Percentiles rank a stretch among this genome's conserved stretches.
Evolutionary conservation across 306 rosid species (phyloP).

Genomic region (Heteromeles arbutifolia): DNA sequence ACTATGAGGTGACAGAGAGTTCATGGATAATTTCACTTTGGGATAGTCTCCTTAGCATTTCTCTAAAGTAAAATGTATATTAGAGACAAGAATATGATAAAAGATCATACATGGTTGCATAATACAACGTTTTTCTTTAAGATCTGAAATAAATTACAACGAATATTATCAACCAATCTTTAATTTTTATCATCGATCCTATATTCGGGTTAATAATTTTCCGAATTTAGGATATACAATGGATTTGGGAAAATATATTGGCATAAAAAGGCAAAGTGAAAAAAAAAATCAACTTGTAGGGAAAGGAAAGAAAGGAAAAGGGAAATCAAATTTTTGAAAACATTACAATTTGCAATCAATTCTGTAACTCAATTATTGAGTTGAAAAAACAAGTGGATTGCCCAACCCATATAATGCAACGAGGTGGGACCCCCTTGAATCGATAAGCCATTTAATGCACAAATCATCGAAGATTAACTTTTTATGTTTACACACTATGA

Average conservation of each 20-base stretch:
- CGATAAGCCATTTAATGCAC: conserved; percentile 46
- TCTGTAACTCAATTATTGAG: conserved; percentile 56
- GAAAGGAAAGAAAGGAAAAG: not conserved
- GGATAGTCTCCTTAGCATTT: too few species aligned
- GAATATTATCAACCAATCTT: too few species aligned
- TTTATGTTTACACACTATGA: not conserved
- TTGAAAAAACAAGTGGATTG: conserved; percentile 35
- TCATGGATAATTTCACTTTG: too few species aligned
- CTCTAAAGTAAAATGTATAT: not conserved
- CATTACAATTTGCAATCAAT: conserved; percentile 20
- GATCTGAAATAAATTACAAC: too few species aligned
- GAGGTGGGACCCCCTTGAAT: conserved; percentile 34
- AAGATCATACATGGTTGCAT: not conserved
- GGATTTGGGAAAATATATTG: not conserved
- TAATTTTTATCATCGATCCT: too few species aligned
- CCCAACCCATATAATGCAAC: conserved; percentile 34
- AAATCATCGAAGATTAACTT: conserved; percentile 32
- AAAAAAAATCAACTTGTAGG: not conserved
- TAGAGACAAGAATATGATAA: not conserved
- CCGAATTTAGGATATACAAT: too few species aligned
- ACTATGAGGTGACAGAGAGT: too few species aligned
- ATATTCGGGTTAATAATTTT: too few species aligned
- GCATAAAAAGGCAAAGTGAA: not conserved
- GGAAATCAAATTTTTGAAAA: not conserved
- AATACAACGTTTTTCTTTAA: too few species aligned